These are phyloP conservation scores for Bonia amplexicaulis DNA, from an alignment of 176 grass and related monocot genomes.

Conservation along the genomic window DNA sequence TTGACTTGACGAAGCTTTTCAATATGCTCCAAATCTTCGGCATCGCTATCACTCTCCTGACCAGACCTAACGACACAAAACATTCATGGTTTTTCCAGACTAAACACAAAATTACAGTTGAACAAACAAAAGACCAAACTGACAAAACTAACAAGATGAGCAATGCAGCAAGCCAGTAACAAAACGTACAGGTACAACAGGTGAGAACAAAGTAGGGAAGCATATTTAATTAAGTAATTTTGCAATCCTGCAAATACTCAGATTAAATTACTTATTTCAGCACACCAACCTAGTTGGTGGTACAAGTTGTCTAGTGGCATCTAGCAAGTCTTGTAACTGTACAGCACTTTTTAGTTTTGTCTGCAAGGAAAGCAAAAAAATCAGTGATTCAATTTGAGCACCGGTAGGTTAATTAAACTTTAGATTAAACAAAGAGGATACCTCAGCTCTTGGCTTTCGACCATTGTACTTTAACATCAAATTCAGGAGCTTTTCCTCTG, in stretches of 20 bases:
- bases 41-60: slow-evolving; percentile 95
- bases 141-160: neutral
- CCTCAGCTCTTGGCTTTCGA: slow-evolving; percentile 91
- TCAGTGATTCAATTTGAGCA: slow-evolving; percentile 1
- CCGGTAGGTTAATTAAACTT: slow-evolving; percentile 1
- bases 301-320: slow-evolving; percentile 95
- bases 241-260: slow-evolving; percentile 1
- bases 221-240: neutral
- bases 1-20: slow-evolving; percentile 99
- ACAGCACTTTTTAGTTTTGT: slow-evolving; percentile 98
- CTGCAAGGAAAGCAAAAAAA: slow-evolving; percentile 47
- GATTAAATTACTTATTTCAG: slow-evolving; percentile 15
- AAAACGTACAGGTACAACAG: neutral
- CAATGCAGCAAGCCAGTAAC: neutral
- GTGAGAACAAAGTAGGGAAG: neutral
- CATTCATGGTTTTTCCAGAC: neutral
- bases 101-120: slow-evolving; percentile 5
- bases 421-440: slow-evolving; percentile 14
- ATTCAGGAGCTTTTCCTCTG: slow-evolving; percentile 96
- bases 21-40: slow-evolving; percentile 83
- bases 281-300: slow-evolving; percentile 70
- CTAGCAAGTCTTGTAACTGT: slow-evolving; percentile 96
- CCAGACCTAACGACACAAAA: slow-evolving; percentile 64
- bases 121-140: neutral
- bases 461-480: slow-evolving; percentile 99